A percentile compares a stretch with the other conserved stretches of the same genome.
These are phyloP conservation scores for Aureobasidium sp. DNA, from an alignment of 2,329 filamentous ascomycete species.

Conservation along the genomic window DNA sequence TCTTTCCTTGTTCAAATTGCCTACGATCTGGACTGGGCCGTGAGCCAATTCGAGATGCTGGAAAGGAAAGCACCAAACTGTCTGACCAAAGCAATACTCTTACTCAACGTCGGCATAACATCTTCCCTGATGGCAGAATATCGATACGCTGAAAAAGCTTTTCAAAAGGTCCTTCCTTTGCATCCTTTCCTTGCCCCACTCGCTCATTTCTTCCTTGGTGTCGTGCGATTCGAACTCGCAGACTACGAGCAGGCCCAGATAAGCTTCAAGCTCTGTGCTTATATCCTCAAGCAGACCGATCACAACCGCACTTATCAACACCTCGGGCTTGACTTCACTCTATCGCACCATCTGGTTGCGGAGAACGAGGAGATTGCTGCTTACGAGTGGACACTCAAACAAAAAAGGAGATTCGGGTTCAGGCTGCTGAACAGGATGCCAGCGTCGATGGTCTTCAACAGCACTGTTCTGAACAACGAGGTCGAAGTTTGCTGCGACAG, in stretches of 20 bases:
- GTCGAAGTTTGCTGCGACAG: background rate
- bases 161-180: conserved; percentile 19
- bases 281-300: background rate
- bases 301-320: background rate
- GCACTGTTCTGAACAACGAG: background rate
- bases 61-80: conserved; percentile 18
- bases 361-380: conserved; percentile 8
- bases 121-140: conserved; percentile 27
- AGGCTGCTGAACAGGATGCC: conserved; percentile 2
- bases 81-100: conserved; percentile 20
- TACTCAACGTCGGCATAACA: conserved; percentile 27
- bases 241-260: conserved; percentile 10
- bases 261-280: conserved; percentile 12
- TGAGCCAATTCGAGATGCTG: conserved; percentile 23
- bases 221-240: conserved; percentile 24
- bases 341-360: background rate
- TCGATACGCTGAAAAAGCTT: conserved; percentile 20
- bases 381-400: conserved; percentile 4
- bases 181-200: conserved; percentile 9
- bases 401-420: background rate
- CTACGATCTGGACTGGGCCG: conserved; percentile 29
- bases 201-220: conserved; percentile 25
- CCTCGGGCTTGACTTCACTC: background rate
- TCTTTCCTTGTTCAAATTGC: conserved; percentile 24
- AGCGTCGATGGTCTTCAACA: background rate